phyloP scores from a whole-genome alignment of 2,329 filamentous ascomycete species.

The Fusarium mangiferae region DNA sequence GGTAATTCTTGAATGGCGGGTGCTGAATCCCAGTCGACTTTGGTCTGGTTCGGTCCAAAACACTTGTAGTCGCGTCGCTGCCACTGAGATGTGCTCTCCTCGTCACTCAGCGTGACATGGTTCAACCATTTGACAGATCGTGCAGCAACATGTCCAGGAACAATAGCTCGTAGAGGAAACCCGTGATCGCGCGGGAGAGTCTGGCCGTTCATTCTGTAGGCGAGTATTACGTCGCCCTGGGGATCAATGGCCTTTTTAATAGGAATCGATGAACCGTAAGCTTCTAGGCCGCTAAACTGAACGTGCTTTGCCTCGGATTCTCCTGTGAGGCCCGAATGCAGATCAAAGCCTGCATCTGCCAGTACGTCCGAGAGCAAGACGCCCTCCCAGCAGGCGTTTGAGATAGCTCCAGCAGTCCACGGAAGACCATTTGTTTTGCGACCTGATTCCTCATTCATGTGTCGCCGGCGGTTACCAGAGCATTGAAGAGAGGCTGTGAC shows the following conservation, averaged over 20 bases:
- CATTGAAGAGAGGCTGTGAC: slow-evolving; percentile 69
- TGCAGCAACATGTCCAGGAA: slow-evolving; percentile 74
- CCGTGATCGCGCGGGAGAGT: slow-evolving; percentile 73
- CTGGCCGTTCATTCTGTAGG: slow-evolving; percentile 74
- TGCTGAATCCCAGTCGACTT: slow-evolving; percentile 70
- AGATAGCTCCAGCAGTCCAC: slow-evolving; percentile 69
- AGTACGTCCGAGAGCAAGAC: slow-evolving; percentile 66
- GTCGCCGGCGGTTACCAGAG: slow-evolving; percentile 67
- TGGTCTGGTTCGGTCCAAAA: slow-evolving; percentile 71
- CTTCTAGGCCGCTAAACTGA: slow-evolving; percentile 68
- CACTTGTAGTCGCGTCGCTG: slow-evolving; percentile 75
- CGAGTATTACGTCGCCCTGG: slow-evolving; percentile 71
- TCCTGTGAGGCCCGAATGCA: slow-evolving; percentile 50
- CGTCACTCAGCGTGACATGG: slow-evolving; percentile 70
- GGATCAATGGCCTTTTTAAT: slow-evolving; percentile 68
- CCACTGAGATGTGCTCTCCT: slow-evolving; percentile 74
- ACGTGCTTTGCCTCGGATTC: slow-evolving; percentile 60
- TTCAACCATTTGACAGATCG: slow-evolving; percentile 76
- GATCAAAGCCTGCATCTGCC: slow-evolving; percentile 63
- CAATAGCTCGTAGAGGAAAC: slow-evolving; percentile 69
- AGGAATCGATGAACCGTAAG: slow-evolving; percentile 71
- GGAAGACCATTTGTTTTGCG: slow-evolving; percentile 66
- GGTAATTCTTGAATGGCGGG: slow-evolving; percentile 75
- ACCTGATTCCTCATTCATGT: slow-evolving; percentile 63
- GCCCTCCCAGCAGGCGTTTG: slow-evolving; percentile 69